A percentile compares a stretch with the other conserved stretches of the same genome.
These are phyloP conservation scores for Stagonosporopsis cucurbitacearum DNA, from an alignment of 2,329 filamentous ascomycete species.

Conservation along the genomic window DNA sequence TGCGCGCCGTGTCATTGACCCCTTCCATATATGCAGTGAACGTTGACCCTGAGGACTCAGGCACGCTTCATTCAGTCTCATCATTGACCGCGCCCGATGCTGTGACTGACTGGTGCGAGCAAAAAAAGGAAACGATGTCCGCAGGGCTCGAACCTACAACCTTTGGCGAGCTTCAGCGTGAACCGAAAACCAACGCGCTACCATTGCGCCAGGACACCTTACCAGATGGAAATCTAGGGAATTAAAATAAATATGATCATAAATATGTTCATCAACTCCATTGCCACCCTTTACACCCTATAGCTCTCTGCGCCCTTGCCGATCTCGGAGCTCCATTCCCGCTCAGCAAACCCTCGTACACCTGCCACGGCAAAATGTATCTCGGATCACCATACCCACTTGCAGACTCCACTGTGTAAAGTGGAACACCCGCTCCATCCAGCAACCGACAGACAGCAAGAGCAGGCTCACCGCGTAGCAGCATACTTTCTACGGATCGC, in stretches of 20 bases:
- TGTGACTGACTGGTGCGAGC: not conserved
- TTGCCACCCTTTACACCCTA: too few relatives aligned
- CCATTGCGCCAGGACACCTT: constrained; percentile 36
- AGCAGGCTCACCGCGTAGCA: too few relatives aligned
- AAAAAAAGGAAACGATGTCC: constrained; percentile 10
- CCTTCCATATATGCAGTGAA: not conserved
- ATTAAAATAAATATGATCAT: too few relatives aligned
- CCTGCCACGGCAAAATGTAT: too few relatives aligned
- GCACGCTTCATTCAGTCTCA: not conserved
- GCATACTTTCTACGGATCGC: too few relatives aligned
- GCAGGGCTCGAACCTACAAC: constrained; percentile 29
- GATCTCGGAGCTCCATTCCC: not conserved
- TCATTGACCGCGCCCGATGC: too few relatives aligned
- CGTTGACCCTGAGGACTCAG: not conserved
- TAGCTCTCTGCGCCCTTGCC: not conserved
- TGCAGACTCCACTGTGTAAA: not conserved
- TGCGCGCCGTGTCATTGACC: not conserved
- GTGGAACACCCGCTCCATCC: not conserved
- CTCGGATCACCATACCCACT: too few relatives aligned
- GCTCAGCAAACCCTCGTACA: not conserved
- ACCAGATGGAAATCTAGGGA: not conserved
- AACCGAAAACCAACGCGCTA: constrained; percentile 37
- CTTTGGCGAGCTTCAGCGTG: constrained; percentile 27
- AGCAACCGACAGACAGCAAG: too few relatives aligned
- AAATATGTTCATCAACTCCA: too few relatives aligned